Evolutionary conservation across 345 rosid genomes (phyloP).

Genomic region (Euphorbia lathyris): DNA sequence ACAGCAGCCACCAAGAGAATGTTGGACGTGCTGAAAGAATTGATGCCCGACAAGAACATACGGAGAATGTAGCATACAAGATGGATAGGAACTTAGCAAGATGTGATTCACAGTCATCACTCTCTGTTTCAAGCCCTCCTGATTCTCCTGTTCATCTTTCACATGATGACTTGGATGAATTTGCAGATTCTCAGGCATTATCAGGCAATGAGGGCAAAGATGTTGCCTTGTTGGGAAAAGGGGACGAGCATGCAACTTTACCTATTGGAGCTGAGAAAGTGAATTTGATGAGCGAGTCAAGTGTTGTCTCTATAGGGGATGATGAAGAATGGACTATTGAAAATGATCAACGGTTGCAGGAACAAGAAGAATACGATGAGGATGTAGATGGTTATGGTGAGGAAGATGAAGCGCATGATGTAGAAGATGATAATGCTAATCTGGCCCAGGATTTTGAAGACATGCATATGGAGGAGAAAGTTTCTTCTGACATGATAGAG

Average conservation of each 20-base stretch:
- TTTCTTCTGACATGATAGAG: conserved; percentile 40
- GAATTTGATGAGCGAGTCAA: conserved; percentile 42
- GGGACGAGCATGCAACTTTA: conserved; percentile 34
- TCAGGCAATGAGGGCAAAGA: conserved; percentile 50
- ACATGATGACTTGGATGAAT: conserved; percentile 93
- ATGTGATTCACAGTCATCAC: conserved; percentile 94
- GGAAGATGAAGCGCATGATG: conserved; percentile 75
- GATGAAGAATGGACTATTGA: conserved; percentile 88
- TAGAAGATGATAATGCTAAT: conserved; percentile 59
- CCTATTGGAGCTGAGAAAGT: conserved; percentile 43
- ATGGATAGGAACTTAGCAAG: conserved; percentile 46
- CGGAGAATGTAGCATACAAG: conserved; percentile 38
- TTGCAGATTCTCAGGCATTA: conserved; percentile 52
- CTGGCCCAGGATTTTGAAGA: conserved; percentile 53
- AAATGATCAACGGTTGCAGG: conserved; percentile 58
- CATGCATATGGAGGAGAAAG: conserved; percentile 58
- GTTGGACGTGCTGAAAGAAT: conserved; percentile 33
- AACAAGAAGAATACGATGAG: conserved; percentile 95
- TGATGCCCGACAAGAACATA: conserved; percentile 28
- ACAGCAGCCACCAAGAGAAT: conserved; percentile 44
- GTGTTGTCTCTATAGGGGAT: conserved; percentile 61
- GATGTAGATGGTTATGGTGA: conserved; percentile 86
- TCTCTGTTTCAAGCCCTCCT: conserved; percentile 90
- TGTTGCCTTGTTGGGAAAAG: conserved; percentile 32
- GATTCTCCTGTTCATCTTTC: conserved; percentile 87